A percentile compares a stretch with the other conserved stretches of the same genome.
These are phyloP conservation scores for Persicaria tinctoria DNA, from an alignment of 148 eudicot genomes.

Conservation along the genomic window DNA sequence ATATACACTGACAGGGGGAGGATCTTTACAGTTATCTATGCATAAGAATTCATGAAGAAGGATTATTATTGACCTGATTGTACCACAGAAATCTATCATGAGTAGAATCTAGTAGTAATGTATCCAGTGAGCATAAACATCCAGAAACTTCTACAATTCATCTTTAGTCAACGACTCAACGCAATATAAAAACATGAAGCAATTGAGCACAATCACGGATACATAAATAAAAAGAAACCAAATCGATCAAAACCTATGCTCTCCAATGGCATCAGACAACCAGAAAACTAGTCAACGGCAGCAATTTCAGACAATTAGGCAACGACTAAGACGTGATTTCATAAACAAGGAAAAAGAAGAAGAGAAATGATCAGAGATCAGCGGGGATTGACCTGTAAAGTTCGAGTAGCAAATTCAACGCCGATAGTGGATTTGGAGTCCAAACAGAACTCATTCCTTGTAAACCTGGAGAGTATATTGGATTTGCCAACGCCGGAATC, in stretches of 20 bases:
- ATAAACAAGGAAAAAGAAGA: neutral
- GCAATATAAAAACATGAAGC: neutral
- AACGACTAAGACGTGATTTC: neutral
- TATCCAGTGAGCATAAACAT: neutral
- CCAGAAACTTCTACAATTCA: neutral
- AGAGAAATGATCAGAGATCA: neutral
- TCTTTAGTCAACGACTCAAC: neutral
- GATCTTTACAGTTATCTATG: neutral
- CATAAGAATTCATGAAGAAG: neutral
- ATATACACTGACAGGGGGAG: neutral
- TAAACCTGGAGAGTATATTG: constrained; percentile 9
- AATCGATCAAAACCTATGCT: neutral
- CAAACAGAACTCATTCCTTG: constrained; percentile 10
- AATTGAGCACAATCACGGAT: neutral
- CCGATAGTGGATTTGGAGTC: constrained; percentile 12
- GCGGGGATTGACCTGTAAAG: constrained; percentile 8
- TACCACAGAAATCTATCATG: neutral
- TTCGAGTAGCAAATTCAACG: constrained; percentile 10
- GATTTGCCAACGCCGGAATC: constrained; percentile 12
- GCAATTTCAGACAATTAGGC: neutral
- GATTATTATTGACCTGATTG: neutral
- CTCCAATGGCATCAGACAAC: neutral
- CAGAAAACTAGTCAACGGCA: neutral
- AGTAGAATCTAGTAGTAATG: neutral
- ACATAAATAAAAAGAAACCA: neutral